These are phyloP conservation scores for Leptomonas seymouri DNA, from an alignment of 208 protist genomes.

Conservation along the genomic window DNA sequence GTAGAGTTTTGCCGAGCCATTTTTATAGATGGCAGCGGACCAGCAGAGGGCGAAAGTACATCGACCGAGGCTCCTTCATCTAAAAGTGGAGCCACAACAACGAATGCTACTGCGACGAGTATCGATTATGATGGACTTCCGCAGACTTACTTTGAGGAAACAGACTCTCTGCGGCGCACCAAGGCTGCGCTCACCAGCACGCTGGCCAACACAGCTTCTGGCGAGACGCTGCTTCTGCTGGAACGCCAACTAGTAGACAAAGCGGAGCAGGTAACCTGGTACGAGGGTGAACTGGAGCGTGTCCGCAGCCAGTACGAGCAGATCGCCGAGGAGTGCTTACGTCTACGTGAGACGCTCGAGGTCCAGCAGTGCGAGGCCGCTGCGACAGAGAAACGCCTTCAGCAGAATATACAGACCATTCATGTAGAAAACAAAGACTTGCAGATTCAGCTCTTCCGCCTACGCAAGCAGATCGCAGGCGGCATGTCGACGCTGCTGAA, in stretches of 20 bases:
- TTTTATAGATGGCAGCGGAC: constrained; percentile 35
- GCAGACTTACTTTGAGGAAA: constrained; percentile 83
- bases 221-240: constrained; percentile 54
- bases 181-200: constrained; percentile 64
- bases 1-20: constrained; percentile 85
- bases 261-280: constrained; percentile 51
- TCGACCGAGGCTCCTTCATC: neutral
- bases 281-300: constrained; percentile 73
- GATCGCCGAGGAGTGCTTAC: constrained; percentile 51
- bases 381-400: constrained; percentile 32
- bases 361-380: constrained; percentile 25
- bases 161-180: constrained; percentile 60
- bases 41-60: neutral
- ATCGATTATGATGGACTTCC: constrained; percentile 12
- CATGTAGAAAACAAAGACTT: constrained; percentile 89
- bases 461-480: constrained; percentile 81
- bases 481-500: constrained; percentile 59
- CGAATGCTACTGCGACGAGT: neutral
- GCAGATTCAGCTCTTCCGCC: constrained; percentile 82
- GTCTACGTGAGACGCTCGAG: constrained; percentile 43
- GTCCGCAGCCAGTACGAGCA: constrained; percentile 73
- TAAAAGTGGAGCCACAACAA: neutral
- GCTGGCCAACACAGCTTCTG: constrained; percentile 56
- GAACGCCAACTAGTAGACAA: constrained; percentile 54
- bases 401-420: constrained; percentile 63